Percentiles rank a stretch among this genome's conserved stretches.
phyloP scores from a whole-genome alignment of 2,329 filamentous ascomycete genomes.

The Penicillium sp. region DNA sequence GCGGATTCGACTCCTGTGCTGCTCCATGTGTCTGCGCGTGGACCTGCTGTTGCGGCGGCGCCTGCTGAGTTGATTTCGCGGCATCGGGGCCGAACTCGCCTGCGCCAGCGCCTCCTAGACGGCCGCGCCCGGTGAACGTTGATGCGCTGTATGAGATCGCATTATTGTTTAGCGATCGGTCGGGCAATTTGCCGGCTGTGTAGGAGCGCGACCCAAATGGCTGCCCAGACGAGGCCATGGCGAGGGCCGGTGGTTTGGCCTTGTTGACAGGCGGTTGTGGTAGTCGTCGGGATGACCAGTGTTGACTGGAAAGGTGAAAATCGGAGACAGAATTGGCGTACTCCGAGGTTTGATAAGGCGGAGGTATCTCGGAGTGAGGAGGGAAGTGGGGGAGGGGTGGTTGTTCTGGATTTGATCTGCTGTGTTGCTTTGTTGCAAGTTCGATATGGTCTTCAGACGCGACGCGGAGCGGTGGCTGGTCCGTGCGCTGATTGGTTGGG shows the following conservation, averaged over 20 bases:
- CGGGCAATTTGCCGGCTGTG: conserved; percentile 59
- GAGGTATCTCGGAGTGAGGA: neutral
- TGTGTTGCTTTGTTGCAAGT: conserved; percentile 8
- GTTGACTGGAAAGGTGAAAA: neutral
- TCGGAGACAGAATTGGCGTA: neutral
- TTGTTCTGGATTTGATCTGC: neutral
- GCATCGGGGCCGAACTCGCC: conserved; percentile 35
- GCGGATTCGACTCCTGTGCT: conserved; percentile 53
- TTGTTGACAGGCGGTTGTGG: conserved; percentile 14
- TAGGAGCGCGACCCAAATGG: conserved; percentile 60
- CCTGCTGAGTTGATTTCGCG: conserved; percentile 35
- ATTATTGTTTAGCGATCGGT: conserved; percentile 49
- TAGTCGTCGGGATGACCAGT: neutral
- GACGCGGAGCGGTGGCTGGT: conserved; percentile 32
- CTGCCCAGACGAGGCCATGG: conserved; percentile 60
- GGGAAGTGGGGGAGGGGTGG: conserved; percentile 3
- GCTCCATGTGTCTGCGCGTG: conserved; percentile 48
- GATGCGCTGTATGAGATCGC: conserved; percentile 50
- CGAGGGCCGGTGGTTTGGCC: conserved; percentile 21
- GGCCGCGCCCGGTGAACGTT: conserved; percentile 46
- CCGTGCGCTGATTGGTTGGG: conserved; percentile 17
- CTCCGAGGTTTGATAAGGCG: neutral
- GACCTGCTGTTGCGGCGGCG: conserved; percentile 39
- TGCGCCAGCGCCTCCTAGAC: conserved; percentile 33
- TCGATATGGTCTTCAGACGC: conserved; percentile 12